Percentiles rank a stretch among this genome's conserved stretches.
Conservation (phyloP, 768 basidiomycete species). For the Mycena leptocephala region DNA sequence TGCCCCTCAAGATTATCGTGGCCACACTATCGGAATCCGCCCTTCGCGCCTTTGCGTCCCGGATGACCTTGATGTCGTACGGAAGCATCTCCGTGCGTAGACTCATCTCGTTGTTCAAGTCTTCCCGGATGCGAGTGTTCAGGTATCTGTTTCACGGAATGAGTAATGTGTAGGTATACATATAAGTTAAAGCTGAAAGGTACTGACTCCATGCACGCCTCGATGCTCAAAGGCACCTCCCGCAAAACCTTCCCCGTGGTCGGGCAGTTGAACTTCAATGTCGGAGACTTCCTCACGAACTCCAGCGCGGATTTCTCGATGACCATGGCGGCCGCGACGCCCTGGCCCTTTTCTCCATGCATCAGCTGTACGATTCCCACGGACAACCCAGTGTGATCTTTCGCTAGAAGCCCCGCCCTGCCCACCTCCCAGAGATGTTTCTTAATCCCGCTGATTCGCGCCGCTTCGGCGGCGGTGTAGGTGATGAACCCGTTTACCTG, state of each 20-base stretch:
- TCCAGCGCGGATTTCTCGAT: background rate
- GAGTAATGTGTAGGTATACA: background rate
- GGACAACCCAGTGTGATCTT: background rate
- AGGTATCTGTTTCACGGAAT: background rate
- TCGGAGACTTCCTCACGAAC: background rate
- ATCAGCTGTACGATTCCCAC: background rate
- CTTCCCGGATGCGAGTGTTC: background rate
- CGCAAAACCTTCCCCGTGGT: too few relatives aligned
- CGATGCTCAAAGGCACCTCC: background rate
- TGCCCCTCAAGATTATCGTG: background rate
- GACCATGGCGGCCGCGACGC: too few relatives aligned
- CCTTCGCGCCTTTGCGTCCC: background rate
- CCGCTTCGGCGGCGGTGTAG: background rate
- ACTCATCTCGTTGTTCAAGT: background rate
- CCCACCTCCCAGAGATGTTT: background rate
- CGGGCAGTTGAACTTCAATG: background rate
- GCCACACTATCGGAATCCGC: background rate
- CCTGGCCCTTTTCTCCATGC: background rate
- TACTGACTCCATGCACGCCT: background rate
- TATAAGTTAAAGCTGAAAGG: background rate
- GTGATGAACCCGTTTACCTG: background rate
- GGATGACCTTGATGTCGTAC: background rate
- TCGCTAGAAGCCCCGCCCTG: background rate
- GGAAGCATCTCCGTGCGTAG: background rate
- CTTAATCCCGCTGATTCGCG: background rate